Conservation (phyloP, 164 flowering plant species). For the Warburgia ugandensis region DNA sequence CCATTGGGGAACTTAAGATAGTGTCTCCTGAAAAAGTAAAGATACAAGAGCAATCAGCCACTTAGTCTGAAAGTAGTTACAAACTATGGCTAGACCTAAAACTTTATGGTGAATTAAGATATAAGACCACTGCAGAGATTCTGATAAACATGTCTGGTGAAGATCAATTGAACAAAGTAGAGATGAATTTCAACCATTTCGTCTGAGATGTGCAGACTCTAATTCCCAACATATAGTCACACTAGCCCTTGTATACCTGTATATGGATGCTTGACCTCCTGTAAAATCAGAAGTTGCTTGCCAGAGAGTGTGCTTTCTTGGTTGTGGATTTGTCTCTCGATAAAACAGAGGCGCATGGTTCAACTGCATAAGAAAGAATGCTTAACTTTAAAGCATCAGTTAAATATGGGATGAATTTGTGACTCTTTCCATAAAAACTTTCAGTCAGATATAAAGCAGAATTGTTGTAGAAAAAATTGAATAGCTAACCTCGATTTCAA, state of each 20-base stretch:
- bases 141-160: too few species aligned
- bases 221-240: too few species aligned
- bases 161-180: too few species aligned
- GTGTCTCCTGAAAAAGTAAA: slow-evolving; percentile 31
- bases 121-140: too few species aligned
- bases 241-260: slow-evolving; percentile 29
- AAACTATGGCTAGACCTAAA: too few species aligned
- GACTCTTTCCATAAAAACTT: neutral
- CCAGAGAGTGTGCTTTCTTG: slow-evolving; percentile 61
- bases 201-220: too few species aligned
- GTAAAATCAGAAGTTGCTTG: too few species aligned
- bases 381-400: neutral
- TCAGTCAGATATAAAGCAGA: neutral
- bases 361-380: slow-evolving; percentile 29
- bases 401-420: neutral
- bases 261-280: slow-evolving; percentile 42
- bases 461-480: neutral
- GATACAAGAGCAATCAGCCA: neutral
- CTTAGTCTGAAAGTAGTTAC: too few species aligned
- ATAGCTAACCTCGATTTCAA: slow-evolving; percentile 27
- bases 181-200: too few species aligned
- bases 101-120: too few species aligned
- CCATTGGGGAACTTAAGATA: slow-evolving; percentile 34
- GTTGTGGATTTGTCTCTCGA: slow-evolving; percentile 55
- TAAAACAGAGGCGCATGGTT: slow-evolving; percentile 38